phyloP scores from a whole-genome alignment of 2,329 filamentous ascomycete genomes.

The Neurospora sp. region DNA sequence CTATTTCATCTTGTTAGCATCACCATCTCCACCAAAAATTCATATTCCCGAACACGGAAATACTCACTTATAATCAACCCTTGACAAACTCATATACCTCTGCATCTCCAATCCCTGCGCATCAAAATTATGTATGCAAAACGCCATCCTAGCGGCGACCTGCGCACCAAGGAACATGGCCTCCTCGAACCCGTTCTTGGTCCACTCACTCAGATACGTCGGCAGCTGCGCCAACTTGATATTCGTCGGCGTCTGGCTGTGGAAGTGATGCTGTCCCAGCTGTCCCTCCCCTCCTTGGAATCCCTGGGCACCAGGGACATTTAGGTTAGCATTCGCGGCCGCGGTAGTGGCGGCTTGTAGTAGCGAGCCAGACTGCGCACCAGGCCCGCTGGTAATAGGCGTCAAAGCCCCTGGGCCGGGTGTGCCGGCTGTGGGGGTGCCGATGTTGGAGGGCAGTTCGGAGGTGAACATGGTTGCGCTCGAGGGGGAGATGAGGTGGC shows the following conservation, averaged over 20 bases:
- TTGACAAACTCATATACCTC: constrained; percentile 45
- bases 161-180: constrained; percentile 80
- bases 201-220: constrained; percentile 86
- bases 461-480: constrained; percentile 96
- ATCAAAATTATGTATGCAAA: constrained; percentile 50
- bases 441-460: constrained; percentile 87
- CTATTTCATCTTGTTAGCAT: constrained; percentile 22
- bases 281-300: constrained; percentile 32
- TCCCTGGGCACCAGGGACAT: constrained; percentile 28
- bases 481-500: constrained; percentile 84
- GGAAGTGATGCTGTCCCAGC: constrained; percentile 38
- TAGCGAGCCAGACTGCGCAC: constrained; percentile 66
- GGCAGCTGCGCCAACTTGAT: constrained; percentile 73
- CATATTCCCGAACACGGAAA: too few species aligned
- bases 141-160: constrained; percentile 60
- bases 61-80: constrained; percentile 47
- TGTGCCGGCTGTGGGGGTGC: constrained; percentile 72
- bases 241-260: constrained; percentile 66
- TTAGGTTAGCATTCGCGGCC: constrained; percentile 32
- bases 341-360: constrained; percentile 83
- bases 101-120: constrained; percentile 41
- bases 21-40: not conserved
- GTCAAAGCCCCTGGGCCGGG: constrained; percentile 43
- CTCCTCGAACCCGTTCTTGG: constrained; percentile 71
- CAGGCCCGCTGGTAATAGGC: constrained; percentile 44